Percentiles rank a stretch among this genome's conserved stretches.
Evolutionary conservation across 305 asterid genomes (phyloP).

Genomic region (Solanum hybrid): DNA sequence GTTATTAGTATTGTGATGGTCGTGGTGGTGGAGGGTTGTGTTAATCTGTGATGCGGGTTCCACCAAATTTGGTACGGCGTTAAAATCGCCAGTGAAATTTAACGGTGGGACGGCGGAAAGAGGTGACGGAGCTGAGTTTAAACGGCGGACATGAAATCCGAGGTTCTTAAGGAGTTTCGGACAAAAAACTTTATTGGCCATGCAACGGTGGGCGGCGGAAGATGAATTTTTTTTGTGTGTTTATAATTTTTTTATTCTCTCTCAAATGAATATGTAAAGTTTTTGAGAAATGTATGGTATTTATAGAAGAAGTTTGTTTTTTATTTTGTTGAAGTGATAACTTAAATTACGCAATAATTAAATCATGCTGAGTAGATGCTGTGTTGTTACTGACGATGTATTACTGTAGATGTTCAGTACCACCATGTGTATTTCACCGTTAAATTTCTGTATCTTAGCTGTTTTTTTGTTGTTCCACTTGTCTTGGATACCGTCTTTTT

Average conservation of each 20-base stretch:
- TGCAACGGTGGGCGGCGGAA: not conserved
- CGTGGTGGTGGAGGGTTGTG: not conserved
- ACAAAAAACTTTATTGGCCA: not conserved
- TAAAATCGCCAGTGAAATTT: conserved; percentile 1
- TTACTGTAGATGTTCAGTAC: not conserved
- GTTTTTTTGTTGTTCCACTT: not conserved
- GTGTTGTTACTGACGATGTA: not conserved
- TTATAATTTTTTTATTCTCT: not conserved
- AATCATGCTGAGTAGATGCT: conserved; percentile 5
- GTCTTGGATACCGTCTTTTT: not conserved
- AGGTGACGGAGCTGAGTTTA: conserved; percentile 33
- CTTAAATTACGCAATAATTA: not conserved
- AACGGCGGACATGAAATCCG: conserved; percentile 13
- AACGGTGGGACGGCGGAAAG: conserved; percentile 13
- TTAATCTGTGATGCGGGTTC: not conserved
- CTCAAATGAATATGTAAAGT: not conserved
- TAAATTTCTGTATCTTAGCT: not conserved
- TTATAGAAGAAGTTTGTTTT: not conserved
- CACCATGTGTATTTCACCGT: not conserved
- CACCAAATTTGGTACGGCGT: not conserved
- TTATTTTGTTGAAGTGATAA: not conserved
- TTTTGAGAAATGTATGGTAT: not conserved
- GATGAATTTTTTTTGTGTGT: not conserved
- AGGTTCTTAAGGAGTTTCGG: not conserved
- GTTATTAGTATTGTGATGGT: not conserved